Base-by-base conservation (phyloP, 371 early-diverging fungal genomes). In the Rhizopus stolonifer region DNA sequence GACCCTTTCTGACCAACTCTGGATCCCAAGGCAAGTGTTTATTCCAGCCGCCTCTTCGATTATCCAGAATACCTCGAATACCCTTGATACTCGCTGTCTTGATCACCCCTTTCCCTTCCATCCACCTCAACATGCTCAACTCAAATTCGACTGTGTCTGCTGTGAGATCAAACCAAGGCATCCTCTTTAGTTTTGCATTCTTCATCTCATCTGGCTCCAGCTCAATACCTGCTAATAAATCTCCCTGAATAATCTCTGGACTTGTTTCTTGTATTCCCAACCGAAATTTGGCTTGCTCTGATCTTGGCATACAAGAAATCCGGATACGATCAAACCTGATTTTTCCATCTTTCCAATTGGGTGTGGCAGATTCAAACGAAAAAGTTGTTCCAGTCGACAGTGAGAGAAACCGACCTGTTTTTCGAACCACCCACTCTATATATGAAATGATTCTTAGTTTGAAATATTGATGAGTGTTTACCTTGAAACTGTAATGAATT, bases 401-500 rank as follows among this genome's bases (percentile, higher is more conserved):
- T 0, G 92, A 88, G 0, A 98, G 70, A 64, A 88, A 90, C 23
- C 82, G 71, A 19, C 92, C 83, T n/a, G 96, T 77, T 18, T 75
- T 72, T 39, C 79, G 74, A 3, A 91, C 87, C 29, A 95, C 70
- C 66, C 86, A 91, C 26, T 91, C 94, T 88, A 59, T n/a, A n/a
- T n/a, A 18, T 23, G 10, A 9, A 10, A 49, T n/a, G 11, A 7
- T 13, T 13, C 15, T 14, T 19, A 32, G 7, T 29, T 25, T 32
- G 10, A 17, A 13, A 38, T 5, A n/a, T n/a, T n/a, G n/a, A n/a
- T n/a, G n/a, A n/a, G n/a, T n/a, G 3, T 18, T 39, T 72, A 90
- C 91, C 90, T 80, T 95, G 92, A 47, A 94, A 89, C 49, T 90
- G 88, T 31, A 94, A 67, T 45, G 91, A 85, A 67, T 96, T 94